Base-by-base conservation (phyloP, 208 protist species). In the Zelonia costaricensis region DNA sequence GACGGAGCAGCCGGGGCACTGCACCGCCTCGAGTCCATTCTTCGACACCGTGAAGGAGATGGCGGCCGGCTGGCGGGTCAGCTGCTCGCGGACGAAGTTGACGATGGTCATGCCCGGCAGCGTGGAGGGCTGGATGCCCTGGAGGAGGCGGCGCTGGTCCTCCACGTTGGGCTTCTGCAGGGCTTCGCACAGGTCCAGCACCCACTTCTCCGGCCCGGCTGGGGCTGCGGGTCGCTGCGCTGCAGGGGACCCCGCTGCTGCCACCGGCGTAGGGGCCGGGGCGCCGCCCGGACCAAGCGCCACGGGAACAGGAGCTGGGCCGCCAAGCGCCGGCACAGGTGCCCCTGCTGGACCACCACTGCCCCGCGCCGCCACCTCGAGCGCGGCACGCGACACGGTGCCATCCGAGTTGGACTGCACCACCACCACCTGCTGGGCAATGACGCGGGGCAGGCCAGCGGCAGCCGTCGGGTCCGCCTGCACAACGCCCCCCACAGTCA, bases 1-100 rank as follows among this genome's bases (percentile, higher is more conserved):
- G 5, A 92, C 23, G 39, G 69, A 74, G 54, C 76, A 84, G 38
- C 85, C 85, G 3, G 76, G 35, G 53, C 85, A 92, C 58, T 84
- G 76, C 51, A 92, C 75, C 46, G 72, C 42, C 38, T 61, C 67
- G 18, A 92, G 42, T 0, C 48, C 56, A 48, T 76, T 74, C 30
- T 33, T 58, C 0, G 57, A 54, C 9, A 73, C 51, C 15, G 61
- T 69, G 56, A 93, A 89, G 35, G 76, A 73, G 56, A 93, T 81
- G 27, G 55, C 74, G 1, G 87, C 81, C n/a, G 81, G 73, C 23
- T 66, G 63, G 35, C 62, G 66, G 30, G 80, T 80, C 22, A 93
- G 72, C 33, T 80, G 48, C 13, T 89, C 84, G 4, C 69, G 69
- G 23, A 91, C 66, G 43, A 87, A 93, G 45, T 62, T 59, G 25